Conservation (phyloP, 306 rosid genomes). For the Citrullus mucosospermus region DNA sequence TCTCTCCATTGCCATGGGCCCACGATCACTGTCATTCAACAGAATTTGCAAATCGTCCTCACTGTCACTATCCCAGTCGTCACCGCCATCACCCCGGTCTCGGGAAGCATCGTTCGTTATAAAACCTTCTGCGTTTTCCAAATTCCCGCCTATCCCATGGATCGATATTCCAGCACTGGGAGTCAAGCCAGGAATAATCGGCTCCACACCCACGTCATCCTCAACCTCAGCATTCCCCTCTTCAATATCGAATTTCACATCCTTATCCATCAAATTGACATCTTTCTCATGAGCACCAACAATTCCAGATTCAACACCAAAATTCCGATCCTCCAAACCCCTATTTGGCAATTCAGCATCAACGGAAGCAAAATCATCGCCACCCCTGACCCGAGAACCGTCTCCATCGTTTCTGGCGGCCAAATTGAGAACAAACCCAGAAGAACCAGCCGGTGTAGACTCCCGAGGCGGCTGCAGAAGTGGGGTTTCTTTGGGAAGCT, state of each 20-base stretch:
- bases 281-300: slow-evolving; percentile 1
- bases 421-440: slow-evolving; percentile 14
- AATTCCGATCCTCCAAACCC: slow-evolving; percentile 17
- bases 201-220: slow-evolving; percentile 31
- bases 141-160: slow-evolving; percentile 7
- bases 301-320: slow-evolving; percentile 13
- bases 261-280: slow-evolving; percentile 43
- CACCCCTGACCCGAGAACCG: slow-evolving; percentile 3
- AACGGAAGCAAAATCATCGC: slow-evolving; percentile 5
- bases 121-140: slow-evolving; percentile 14
- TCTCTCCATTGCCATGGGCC: slow-evolving; percentile 54
- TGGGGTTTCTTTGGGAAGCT: slow-evolving; percentile 20
- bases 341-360: slow-evolving; percentile 6
- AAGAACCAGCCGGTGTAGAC: background rate
- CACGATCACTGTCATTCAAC: slow-evolving; percentile 61
- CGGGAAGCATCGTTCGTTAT: slow-evolving; percentile 15
- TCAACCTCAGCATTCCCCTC: slow-evolving; percentile 31
- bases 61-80: slow-evolving; percentile 92
- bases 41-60: slow-evolving; percentile 97
- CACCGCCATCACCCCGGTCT: slow-evolving; percentile 29
- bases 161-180: slow-evolving; percentile 13
- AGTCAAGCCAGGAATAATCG: slow-evolving; percentile 66
- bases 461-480: slow-evolving; percentile 10
- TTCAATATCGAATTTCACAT: slow-evolving; percentile 83
- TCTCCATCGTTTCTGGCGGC: slow-evolving; percentile 4